Conservation (phyloP, 176 grass and related monocot genomes). For the Microstegium vimineum region DNA sequence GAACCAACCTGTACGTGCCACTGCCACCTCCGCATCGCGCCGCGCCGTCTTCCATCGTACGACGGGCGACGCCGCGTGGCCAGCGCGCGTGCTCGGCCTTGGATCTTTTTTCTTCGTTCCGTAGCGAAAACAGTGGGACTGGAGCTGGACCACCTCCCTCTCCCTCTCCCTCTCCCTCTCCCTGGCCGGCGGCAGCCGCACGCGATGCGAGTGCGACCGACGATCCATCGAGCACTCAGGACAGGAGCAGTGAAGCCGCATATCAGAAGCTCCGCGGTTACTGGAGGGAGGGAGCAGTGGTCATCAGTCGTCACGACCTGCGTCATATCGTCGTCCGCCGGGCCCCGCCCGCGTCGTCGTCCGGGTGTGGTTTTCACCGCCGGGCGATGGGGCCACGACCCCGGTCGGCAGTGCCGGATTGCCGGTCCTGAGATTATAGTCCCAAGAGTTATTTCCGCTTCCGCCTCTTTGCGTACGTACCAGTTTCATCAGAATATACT, state of each 20-base stretch:
- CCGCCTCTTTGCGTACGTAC: no score
- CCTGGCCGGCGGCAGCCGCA: neutral
- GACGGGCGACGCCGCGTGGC: neutral
- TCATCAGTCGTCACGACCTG: neutral
- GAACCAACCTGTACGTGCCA: no score
- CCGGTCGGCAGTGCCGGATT: neutral
- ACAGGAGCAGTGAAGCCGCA: no score
- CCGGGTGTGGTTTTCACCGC: neutral
- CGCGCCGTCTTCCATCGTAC: slow-evolving; percentile 18
- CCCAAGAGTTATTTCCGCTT: no score
- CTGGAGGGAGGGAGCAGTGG: neutral
- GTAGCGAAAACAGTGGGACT: neutral
- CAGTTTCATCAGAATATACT: no score
- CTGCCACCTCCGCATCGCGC: no score
- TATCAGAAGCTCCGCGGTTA: neutral
- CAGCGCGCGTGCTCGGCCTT: neutral
- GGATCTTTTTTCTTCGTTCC: neutral
- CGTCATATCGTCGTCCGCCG: neutral
- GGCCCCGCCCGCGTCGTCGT: neutral
- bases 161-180: no score
- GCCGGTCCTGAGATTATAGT: no score
- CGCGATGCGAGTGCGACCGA: neutral
- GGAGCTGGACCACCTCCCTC: slow-evolving; percentile 18
- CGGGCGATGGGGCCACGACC: neutral
- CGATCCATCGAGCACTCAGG: neutral